Evolutionary conservation across 352 stramenopile species (phyloP), one percentile per base, ranked within the genome.

Genomic region (Globisporangium irregulare): DNA sequence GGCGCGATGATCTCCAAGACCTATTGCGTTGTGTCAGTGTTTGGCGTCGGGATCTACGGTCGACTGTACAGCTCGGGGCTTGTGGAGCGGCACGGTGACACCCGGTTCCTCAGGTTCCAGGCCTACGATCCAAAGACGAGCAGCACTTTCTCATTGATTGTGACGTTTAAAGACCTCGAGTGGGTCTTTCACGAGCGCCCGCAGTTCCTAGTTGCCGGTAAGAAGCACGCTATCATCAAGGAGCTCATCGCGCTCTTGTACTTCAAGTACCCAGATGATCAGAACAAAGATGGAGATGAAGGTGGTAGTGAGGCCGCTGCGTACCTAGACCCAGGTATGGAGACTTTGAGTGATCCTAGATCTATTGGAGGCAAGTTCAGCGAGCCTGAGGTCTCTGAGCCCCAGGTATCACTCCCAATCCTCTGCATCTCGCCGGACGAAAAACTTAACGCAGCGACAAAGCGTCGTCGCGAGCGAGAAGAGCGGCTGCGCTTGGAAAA

Each of bases 1-100:
- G 84, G 77, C 20, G 62, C 66, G 1, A 76, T 92, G 59, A 86
- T 92, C 63, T 86, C 80, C n/a, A 62, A 64, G 12, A 89, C 72
- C 20, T 90, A 90, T 71, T 86, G 81, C 41, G 64, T 92, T 29
- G 71, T 90, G 14, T 86, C 79, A 12, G 73, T 89, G 53, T 85
- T 77, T 48, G 84, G 84, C 14, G 75, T 86, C 22, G 82, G 82
- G 2, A 77, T 90, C 51, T 83, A 79, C 64, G 84, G 84, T 0
- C 73, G 84, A 0, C 25, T 92, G 18, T 90, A 89, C 59, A 76
- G 79, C 29, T 67, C 74, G 50, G 81, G 81, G 0, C 66, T 92
- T 12, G 72, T 63, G 1, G 70, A 76, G n/a, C 67, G 73, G 0
- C 68, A 78, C 5, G 73, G 74, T 3, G 72, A 73, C 14, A 61